phyloP scores from a whole-genome alignment of 805 yeast genomes.

The Kregervanrija fluxuum region DNA sequence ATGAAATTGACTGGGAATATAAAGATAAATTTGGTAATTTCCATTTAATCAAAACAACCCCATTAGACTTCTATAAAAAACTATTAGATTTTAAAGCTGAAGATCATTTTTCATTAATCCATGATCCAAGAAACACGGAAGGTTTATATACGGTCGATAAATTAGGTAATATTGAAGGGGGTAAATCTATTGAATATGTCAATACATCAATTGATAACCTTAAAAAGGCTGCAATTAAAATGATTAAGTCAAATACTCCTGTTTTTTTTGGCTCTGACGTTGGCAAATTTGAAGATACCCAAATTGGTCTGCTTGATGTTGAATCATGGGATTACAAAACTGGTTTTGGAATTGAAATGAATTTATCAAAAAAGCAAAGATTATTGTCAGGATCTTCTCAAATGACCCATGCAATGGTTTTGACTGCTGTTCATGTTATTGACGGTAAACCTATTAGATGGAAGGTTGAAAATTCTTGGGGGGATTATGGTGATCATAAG shows the following conservation, averaged over 20 bases:
- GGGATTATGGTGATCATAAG: slow-evolving; percentile 59
- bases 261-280: slow-evolving; percentile 88
- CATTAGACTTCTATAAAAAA: slow-evolving; percentile 55
- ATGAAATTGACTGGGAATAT: slow-evolving; percentile 67
- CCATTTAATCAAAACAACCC: slow-evolving; percentile 49
- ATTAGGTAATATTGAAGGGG: slow-evolving; percentile 68
- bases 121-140: slow-evolving; percentile 78
- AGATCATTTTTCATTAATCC: slow-evolving; percentile 57
- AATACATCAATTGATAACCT: slow-evolving; percentile 57
- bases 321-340: slow-evolving; percentile 62
- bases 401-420: slow-evolving; percentile 90
- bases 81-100: slow-evolving; percentile 46
- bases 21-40: slow-evolving; percentile 62
- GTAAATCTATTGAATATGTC: slow-evolving; percentile 66
- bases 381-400: slow-evolving; percentile 38
- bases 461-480: slow-evolving; percentile 80
- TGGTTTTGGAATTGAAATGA: slow-evolving; percentile 37
- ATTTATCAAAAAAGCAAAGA: slow-evolving; percentile 29
- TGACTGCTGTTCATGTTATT: slow-evolving; percentile 68
- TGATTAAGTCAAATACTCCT: slow-evolving; percentile 67
- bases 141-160: slow-evolving; percentile 68
- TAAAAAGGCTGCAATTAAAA: slow-evolving; percentile 56
- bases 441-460: slow-evolving; percentile 59
- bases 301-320: slow-evolving; percentile 64
- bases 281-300: slow-evolving; percentile 60